Conservation (phyloP, 768 basidiomycete genomes). For the Pilatotrama ljubarskyi region DNA sequence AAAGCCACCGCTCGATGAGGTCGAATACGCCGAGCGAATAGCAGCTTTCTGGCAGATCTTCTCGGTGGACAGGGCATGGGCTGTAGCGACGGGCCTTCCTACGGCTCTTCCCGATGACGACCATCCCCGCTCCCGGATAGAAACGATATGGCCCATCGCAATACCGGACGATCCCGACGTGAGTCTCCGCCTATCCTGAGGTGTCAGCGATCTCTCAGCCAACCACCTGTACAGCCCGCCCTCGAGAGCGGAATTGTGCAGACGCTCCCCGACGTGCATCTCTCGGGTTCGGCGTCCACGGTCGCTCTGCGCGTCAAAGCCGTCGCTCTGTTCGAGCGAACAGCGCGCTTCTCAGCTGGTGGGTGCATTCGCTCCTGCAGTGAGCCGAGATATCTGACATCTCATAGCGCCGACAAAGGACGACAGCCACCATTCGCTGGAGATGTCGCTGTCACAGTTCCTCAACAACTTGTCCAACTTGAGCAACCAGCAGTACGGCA, state of each 20-base stretch:
- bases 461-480: slow-evolving; percentile 42
- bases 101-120: slow-evolving; percentile 54
- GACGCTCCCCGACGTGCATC: background rate
- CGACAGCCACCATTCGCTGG: slow-evolving; percentile 39
- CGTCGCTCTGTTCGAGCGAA: slow-evolving; percentile 53
- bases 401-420: slow-evolving; percentile 29
- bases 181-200: slow-evolving; percentile 6
- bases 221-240: background rate
- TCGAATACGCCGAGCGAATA: slow-evolving; percentile 48
- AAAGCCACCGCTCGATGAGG: slow-evolving; percentile 39
- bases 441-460: slow-evolving; percentile 48
- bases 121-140: slow-evolving; percentile 46
- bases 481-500: slow-evolving; percentile 32
- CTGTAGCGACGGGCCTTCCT: slow-evolving; percentile 54
- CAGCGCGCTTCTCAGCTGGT: slow-evolving; percentile 46
- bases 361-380: slow-evolving; percentile 21
- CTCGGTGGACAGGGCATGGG: slow-evolving; percentile 62
- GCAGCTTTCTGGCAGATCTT: slow-evolving; percentile 64
- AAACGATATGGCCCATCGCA: slow-evolving; percentile 51
- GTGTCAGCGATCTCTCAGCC: background rate
- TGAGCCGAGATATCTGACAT: background rate
- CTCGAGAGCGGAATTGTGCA: background rate
- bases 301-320: slow-evolving; percentile 50
- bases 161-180: slow-evolving; percentile 27
- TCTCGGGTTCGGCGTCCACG: slow-evolving; percentile 6